These are phyloP conservation scores for Avena sativa DNA, from an alignment of 176 grass and related monocot species.

Conservation along the genomic window DNA sequence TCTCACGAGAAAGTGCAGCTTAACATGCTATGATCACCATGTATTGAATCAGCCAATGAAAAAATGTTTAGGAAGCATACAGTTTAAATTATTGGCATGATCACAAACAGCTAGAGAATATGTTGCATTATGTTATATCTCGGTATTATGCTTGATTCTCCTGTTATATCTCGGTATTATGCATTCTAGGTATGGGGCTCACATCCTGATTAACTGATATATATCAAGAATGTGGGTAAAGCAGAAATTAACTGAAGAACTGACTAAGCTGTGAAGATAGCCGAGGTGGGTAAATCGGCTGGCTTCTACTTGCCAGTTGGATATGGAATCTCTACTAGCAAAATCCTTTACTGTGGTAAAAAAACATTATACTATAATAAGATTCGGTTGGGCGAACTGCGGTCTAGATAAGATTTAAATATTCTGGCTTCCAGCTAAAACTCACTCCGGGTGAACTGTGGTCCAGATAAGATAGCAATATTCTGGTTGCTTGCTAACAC, in stretches of 20 bases:
- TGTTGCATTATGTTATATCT: slow-evolving; percentile 10
- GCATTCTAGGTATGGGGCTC: neutral
- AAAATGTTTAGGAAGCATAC: neutral
- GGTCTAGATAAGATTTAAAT: slow-evolving; percentile 5
- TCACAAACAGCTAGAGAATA: neutral
- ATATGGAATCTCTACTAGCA: neutral
- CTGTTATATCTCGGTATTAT: neutral
- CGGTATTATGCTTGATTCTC: neutral
- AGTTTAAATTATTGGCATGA: neutral
- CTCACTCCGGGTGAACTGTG: too few relatives aligned
- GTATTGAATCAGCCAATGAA: neutral
- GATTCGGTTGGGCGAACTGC: neutral
- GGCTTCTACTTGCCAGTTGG: neutral
- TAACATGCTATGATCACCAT: neutral
- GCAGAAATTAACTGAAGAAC: neutral
- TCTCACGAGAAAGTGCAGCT: neutral
- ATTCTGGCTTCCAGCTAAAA: neutral
- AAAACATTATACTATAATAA: neutral
- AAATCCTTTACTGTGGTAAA: neutral
- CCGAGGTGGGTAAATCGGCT: neutral
- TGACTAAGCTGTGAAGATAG: too few relatives aligned
- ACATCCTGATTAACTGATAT: neutral
- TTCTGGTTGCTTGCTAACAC: neutral
- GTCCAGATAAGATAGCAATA: too few relatives aligned
- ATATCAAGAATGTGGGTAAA: neutral